Evolutionary conservation across 176 grass and related monocot genomes (phyloP), one percentile per base, ranked within the genome.

Genomic region (Triticum turgidum): DNA sequence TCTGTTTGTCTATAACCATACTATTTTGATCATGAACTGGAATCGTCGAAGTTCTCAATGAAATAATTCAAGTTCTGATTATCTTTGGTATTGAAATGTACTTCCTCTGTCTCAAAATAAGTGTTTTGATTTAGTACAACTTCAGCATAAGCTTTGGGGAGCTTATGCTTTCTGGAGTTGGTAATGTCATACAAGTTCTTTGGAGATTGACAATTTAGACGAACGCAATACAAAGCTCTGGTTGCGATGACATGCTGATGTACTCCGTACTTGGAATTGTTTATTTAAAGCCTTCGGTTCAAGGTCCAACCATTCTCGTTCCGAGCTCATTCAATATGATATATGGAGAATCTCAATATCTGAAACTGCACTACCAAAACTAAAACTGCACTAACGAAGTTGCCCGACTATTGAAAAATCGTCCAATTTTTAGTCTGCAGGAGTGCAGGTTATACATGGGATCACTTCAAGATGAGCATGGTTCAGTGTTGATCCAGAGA

Each of bases 1-100:
- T 70, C 27, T 87, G 72, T 86, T 73, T 11, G 3, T 72, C 7
- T 71, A 35, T 66, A 65, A 80, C 35, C 61, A 61, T 37, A 49
- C 79, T 30, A 21, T 80, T 73, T 67, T 84, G 89, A 74, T 58
- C 59, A 45, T 90, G 80, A 75, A 73, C 49, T 67, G 33, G 45
- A 83, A 75, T 75, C 32, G 27, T 80, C 45, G 20, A 2, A 4
- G 6, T 44, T 47, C 15, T 74, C 69, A 84, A 80, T 87, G 84
- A 86, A 65, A 30, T 33, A 24, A 38, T 75, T 69, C 21, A 35
- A 51, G 17, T 67, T 89, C 7, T 47, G 5, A 38, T 80, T 21
- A 44, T 73, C 18, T 61, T 67, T 2, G 20, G 29, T 58, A 30
- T 21, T 10, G 30, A 11, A 27, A 20, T 32, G 18, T 84, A 27